Base-by-base conservation (phyloP, 2,329 filamentous ascomycete species). In the Fusarium sambucinum region DNA sequence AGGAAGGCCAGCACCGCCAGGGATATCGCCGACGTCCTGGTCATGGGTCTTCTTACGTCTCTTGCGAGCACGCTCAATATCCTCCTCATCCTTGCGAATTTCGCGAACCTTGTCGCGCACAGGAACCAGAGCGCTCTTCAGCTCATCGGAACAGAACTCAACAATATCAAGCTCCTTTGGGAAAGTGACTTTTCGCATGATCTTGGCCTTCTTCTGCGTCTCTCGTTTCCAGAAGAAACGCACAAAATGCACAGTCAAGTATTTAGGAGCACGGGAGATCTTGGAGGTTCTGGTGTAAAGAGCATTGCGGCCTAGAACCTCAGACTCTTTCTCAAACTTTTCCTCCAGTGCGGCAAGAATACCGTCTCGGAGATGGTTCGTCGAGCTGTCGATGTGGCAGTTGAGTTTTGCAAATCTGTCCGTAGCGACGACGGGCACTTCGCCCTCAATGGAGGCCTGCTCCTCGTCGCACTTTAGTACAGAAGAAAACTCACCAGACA, bases 181-280 rank as follows among this genome's bases (percentile, higher is more conserved):
- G 77, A 99, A 99, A 0, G 93, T 95, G 59, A 99, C 96, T 82
- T 98, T 99, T 77, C 94, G 92, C 92, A 99, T 95, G 74, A 99
- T 99, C 86, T 99, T 99, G 71, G 95, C 94, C 85, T 99, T 99
- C 84, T 98, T 98, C 80, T 96, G 91, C 5, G 93, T 94, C 72
- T 97, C 93, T 46, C 91, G 89, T 77, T 97, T 95, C 96, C 96
- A 99, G 83, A 95, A 97, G 83, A 99, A 99, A 69, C 96, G 93
- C 58, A 99, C 92, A 78, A 99, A 97, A 80, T 99, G 96, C 6
- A 99, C 93, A 0, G 96, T 96, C 44, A 99, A 86, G 78, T 99
- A 97, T 79, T 97, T 97, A 19, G 96, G 96, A 48, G 97, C 84
- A 21, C 95, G 90, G 13, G 94, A 89, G 73, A 99, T 96, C 76